Base-by-base conservation (phyloP, 441 rosid species). In the Lepidium campestre region DNA sequence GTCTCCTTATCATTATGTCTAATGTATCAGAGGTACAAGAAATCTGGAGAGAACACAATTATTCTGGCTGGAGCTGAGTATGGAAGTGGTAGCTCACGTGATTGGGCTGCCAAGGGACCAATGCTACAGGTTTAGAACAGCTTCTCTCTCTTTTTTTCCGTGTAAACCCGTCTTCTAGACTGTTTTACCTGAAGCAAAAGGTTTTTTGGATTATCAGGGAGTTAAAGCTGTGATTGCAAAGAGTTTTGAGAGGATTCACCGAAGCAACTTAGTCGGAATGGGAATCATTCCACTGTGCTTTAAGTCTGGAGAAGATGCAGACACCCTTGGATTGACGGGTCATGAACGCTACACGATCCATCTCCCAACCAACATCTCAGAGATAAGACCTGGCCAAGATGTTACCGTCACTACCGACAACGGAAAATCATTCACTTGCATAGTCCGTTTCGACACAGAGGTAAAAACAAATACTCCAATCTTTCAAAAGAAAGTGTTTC, bases 51-150 rank as follows among this genome's bases (percentile, higher is more conserved):
- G 13, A 90, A 83, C 74, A 91, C 98, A 68, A 82, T 94, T 71
- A 74, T 94, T 61, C 70, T 94, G 42, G 99, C 99, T 66, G 98
- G 99, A 68, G 96, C 98, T 0, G 98, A 94, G 77, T 94, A 94
- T 47, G 99, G 98, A 76, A 94, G 99, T 72, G 99, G 99, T 78
- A 94, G 98, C 82, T 94, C 98, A 14, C 80, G 98, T 56, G 99
- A 94, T 80, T 94, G 99, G 99, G 99, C 99, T 70, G 98, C 99
- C 44, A 94, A 94, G 85, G 97, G 98, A 67, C 98, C 98, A 18
- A 86, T 91, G 97, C 65, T 94, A 55, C 78, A 84, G 90, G 99
- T 89, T 32, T 29, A 11, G 10, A 52, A 42, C 27, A 41, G 5
- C 10, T 27, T 27, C 56, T 4, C 40, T 23, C 10, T 17, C 23